Base-by-base conservation (phyloP, 108 stramenopile genomes). In the Nannochloropsis gaditana region DNA sequence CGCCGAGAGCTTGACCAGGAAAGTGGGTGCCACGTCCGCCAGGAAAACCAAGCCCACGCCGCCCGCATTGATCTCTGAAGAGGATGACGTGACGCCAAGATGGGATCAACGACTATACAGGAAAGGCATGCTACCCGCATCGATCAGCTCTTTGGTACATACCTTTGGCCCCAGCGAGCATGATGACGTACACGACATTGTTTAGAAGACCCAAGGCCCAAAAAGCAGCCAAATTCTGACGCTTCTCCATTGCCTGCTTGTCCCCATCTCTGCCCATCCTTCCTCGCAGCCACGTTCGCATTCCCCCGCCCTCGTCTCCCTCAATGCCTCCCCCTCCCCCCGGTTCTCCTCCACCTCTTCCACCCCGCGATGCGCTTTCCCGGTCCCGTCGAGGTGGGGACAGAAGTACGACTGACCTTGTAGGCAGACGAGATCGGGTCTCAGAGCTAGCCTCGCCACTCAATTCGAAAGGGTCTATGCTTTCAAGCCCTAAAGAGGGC, bases 31-130 rank as follows among this genome's bases (percentile, higher is more conserved):
- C 2, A 93, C 87, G 44, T 93, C 92, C 41, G 93, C 93, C 83
- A 92, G 89, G 43, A 93, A 93, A 21, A 93, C 93, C 2, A 93
- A 45, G 2, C 93, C 93, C 17, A 93, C 92, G 9, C 93, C 93
- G 81, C 91, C 92, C 5, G 93, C 92, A 82, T 92, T 93, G 81
- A 89, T 89, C 59, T 89, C 83, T 85, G 85, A 83, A 83, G 21
- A 45, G 45, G 6, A 10, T 17, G n/a, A 21, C 43, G 44, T 43
- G 43, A 43, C 43, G 81, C 81, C 19, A 17, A 15, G 81, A 21
- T 41, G 11, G 19, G 31, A 21, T 21, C 31, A 15, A 10, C 11
- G 1, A 10, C 41, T 81, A 21, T 42, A 15, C 81, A 21, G 19
- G 11, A 42, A 17, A 15, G 11, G 81, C 81, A 11, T 17, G 42